A percentile compares a stretch with the other conserved stretches of the same genome.
These are phyloP conservation scores for Ascochyta koolunga DNA, from an alignment of 2,329 filamentous ascomycete genomes.

Conservation along the genomic window DNA sequence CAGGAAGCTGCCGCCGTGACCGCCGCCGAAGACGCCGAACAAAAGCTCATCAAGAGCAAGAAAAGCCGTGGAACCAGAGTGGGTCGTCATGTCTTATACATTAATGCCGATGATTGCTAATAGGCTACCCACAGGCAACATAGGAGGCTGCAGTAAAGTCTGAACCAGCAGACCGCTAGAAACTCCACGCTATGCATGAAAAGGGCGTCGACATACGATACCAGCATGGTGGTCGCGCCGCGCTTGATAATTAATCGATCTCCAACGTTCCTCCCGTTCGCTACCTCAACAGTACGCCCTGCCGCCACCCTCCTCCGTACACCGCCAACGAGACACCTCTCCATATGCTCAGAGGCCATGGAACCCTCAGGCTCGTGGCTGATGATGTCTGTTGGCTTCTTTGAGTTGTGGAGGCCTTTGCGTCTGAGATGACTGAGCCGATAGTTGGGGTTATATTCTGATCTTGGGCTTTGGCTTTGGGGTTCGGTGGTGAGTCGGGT, in stretches of 20 bases:
- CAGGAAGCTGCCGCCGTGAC: background rate
- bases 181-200: background rate
- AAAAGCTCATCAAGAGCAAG: slow-evolving; percentile 18
- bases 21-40: background rate
- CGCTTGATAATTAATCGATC: background rate
- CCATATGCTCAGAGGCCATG: background rate
- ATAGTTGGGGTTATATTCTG: background rate
- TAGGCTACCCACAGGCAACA: background rate
- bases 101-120: background rate
- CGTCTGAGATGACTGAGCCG: background rate
- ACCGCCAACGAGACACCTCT: background rate
- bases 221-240: background rate
- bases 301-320: background rate
- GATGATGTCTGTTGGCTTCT: background rate
- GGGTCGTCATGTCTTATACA: background rate
- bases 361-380: background rate
- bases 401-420: background rate
- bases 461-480: background rate
- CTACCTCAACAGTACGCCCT: background rate
- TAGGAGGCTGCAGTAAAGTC: background rate
- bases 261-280: no score
- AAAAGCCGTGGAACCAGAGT: slow-evolving; percentile 17
- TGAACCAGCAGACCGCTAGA: background rate
- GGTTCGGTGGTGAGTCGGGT: background rate
- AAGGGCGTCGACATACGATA: background rate